Base-by-base conservation (phyloP, 176 grass and related monocot genomes). In the Zea luxurians region DNA sequence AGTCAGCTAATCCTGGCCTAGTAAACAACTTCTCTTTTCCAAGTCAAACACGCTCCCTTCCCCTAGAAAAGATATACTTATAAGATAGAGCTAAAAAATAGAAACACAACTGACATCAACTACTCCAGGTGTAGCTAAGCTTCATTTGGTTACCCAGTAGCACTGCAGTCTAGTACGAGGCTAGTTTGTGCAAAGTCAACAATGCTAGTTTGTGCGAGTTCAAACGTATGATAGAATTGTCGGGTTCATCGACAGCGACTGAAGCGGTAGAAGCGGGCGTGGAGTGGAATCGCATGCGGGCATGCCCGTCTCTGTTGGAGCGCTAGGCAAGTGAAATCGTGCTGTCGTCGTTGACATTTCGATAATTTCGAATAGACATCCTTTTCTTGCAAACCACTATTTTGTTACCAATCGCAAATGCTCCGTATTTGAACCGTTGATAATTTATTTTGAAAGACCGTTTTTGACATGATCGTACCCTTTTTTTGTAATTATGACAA, bases 1-100 rank as follows among this genome's bases (percentile, higher is more conserved):
- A 73, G 80, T 52, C 80, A 74, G 67, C 74, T 78, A 65, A 79
- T 83, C 35, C 16, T 12, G 62, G 68, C n/a, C 38, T 11, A 4
- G 37, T 83, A 74, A 88, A 78, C 80, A 83, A 83, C 20, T 60
- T 10, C 20, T 83, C 35, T 50, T 73, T 59, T 65, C 36, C 35
- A 62, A 78, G 74, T 87, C 75, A 83, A 83, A 61, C 46, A 73
- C 16, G 6, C 71, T 37, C n/a, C 52, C 40, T 60, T 63, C 42
- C 41, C 57, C 42, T 10, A 17, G 20, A 47, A 27, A 27, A 27
- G 27, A 27, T 27, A 27, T 27, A 27, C 4, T 37, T 35, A 77
- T 57, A 63, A 37, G 36, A 64, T 27, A 18, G 18, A 27, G 6
- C 20, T 48, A 5, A 75, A 50, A 50, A 47, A 41, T 76, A 49